Conservation (phyloP, 2,329 filamentous ascomycete species). For the Mycosphaerella arachidis region DNA sequence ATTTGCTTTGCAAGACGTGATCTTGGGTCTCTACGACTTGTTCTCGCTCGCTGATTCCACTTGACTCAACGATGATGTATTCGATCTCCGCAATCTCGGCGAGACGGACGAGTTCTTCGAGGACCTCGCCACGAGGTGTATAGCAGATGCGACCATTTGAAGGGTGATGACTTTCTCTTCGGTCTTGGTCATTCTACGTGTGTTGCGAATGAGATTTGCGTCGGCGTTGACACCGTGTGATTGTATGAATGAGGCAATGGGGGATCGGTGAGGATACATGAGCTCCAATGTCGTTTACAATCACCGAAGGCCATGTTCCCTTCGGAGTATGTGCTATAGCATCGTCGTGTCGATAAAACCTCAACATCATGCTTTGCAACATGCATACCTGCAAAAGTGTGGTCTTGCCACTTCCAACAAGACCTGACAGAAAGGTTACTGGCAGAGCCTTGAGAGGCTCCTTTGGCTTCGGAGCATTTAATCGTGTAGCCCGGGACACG, state of each 20-base stretch:
- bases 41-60: constrained; percentile 67
- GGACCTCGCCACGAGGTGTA: constrained; percentile 64
- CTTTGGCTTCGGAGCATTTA: constrained; percentile 4
- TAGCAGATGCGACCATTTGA: constrained; percentile 67
- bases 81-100: constrained; percentile 61
- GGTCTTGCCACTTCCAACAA: constrained; percentile 65
- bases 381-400: constrained; percentile 37
- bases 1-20: constrained; percentile 43
- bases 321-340: constrained; percentile 63
- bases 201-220: constrained; percentile 30
- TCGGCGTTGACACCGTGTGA: constrained; percentile 29
- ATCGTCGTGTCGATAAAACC: constrained; percentile 33
- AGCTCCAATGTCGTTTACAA: constrained; percentile 64
- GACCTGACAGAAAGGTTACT: constrained; percentile 58
- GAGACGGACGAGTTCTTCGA: constrained; percentile 64
- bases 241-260: not conserved
- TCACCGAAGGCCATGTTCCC: constrained; percentile 63
- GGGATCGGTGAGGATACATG: constrained; percentile 8
- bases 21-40: constrained; percentile 73
- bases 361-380: not conserved
- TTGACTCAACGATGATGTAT: constrained; percentile 69
- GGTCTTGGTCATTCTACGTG: constrained; percentile 29
- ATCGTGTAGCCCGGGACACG: constrained; percentile 6
- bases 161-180: constrained; percentile 33
- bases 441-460: constrained; percentile 42